Base-by-base conservation (phyloP, 1,139 yeast species). In the Lodderomyces orthopsilosis region DNA sequence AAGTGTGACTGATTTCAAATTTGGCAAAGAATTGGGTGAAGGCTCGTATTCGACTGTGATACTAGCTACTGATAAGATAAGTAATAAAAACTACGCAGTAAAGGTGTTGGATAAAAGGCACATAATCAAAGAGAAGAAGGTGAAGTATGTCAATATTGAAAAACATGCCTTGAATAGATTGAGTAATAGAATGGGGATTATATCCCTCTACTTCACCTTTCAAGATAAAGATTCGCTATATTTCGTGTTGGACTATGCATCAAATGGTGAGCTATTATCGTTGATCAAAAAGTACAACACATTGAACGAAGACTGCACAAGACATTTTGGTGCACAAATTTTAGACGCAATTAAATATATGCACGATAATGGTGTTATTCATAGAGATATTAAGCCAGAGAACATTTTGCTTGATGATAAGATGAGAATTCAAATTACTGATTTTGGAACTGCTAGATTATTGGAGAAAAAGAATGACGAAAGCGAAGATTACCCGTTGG, bases 41-140 rank as follows among this genome's bases (percentile, higher is more conserved):
- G 99, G 99, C 1, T 89, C 97, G 1, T 94, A 93, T 59, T 91
- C 98, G 3, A 90, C 96, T 6, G 98, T 93, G 5, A 86, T 85
- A 41, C 81, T 86, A 42, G 98, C 95, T 0, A 75, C 86, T 1
- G 96, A 93, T 53, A 74, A 82, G 37, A 82, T 81, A 47, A 82
- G 86, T n/a, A 65, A 75, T 41, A 77, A 78, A 45, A 81, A 84
- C 45, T 93, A 86, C 59, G 99, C 99, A 4, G 83, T 94, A 49
- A 94, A 94, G 63, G 83, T 93, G 6, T 77, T 95, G 37, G 95
- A 94, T 52, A 94, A 94, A 64, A 77, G 90, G 36, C 98, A 94
- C 64, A 94, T 93, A 47, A 93, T 93, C 54, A 85, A 88, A 62
- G 99, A 93, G 64, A 87, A 87, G 60, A 93, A 93, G 62, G 94